Evolutionary conservation across 2,329 filamentous ascomycete genomes (phyloP), one percentile per base, ranked within the genome.

Genomic region (Ramularia endophylla): DNA sequence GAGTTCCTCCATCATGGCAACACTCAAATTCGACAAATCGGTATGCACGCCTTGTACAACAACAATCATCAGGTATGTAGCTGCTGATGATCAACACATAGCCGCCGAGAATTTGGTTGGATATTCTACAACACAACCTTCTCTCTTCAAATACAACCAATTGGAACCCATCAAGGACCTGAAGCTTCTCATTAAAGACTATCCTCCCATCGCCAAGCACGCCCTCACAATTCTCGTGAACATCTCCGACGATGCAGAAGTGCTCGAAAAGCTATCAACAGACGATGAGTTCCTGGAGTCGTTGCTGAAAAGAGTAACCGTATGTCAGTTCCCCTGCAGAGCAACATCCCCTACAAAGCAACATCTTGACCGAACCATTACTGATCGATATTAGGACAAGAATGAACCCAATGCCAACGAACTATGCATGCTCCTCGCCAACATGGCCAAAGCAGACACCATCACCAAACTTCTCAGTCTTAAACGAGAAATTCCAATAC

Each of bases 1-100:
- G 87, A 88, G 63, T 95, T 97, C 67, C 85, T 97, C 45, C 84
- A 86, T 65, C 84, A 94, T 68, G 86, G 86, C 46, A 95, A 94
- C 62, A 87, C 87, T 30, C 85, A 95, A 62, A 87, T 97, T 51
- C 81, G 92, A 55, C 81, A 87, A 62, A 75, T 90, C 53, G 81
- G 81, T 85, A 69, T 55, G 66, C 22, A 18, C 20, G 7, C 13
- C 32, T 5, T 11, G 20, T n/a, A 38, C 6, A 18, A n/a, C n/a
- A n/a, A n/a, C n/a, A n/a, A n/a, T n/a, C 17, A 18, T 19, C 28
- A 22, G n/a, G n/a, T 37, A 37, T 40, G 18, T 27, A 32, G 17
- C 4, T 27, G 29, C 51, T 47, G 7, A 50, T 60, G 8, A 11
- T n/a, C 18, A 3, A 18, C 16, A 15, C 17, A 2, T 37, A 83